Evolutionary conservation across 1,284 basidiomycete species (phyloP).

Genomic region (Schizophyllum commune): DNA sequence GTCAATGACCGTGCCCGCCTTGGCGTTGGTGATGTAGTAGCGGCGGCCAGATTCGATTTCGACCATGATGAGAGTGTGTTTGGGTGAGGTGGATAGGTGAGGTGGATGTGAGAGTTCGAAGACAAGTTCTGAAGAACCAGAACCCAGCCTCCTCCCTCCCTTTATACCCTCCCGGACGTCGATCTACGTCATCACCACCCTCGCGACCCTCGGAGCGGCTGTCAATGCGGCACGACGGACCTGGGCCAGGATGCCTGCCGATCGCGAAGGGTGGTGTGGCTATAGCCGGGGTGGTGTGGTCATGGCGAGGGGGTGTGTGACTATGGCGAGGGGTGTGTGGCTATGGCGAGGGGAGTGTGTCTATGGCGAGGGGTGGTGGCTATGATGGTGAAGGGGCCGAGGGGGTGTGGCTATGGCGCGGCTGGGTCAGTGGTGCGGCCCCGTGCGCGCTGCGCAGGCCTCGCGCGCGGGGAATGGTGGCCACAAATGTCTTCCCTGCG

Average conservation of each 20-base stretch:
- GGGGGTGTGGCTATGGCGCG: too few species aligned
- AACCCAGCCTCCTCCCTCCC: not conserved
- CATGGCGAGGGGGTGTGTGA: too few species aligned
- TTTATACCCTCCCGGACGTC: not conserved
- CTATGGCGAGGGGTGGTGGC: too few species aligned
- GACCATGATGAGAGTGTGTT: not conserved
- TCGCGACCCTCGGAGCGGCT: not conserved
- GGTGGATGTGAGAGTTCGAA: not conserved
- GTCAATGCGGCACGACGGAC: not conserved
- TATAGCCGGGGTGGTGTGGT: not conserved
- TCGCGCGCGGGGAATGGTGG: not conserved
- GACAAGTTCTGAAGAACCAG: not conserved
- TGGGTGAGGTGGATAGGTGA: not conserved
- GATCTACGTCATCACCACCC: not conserved
- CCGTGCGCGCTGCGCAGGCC: not conserved
- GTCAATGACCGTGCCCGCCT: slow-evolving; percentile 43
- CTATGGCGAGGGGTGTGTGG: too few species aligned
- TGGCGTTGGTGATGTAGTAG: slow-evolving; percentile 45
- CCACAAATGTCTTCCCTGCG: not conserved
- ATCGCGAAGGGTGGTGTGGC: not conserved
- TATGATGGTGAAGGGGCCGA: too few species aligned
- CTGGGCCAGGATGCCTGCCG: not conserved
- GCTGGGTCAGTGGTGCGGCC: too few species aligned
- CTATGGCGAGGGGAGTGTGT: too few species aligned
- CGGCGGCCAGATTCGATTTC: slow-evolving; percentile 17